phyloP scores from a whole-genome alignment of 1,284 basidiomycete genomes.

The Pseudozyma flocculosa region DNA sequence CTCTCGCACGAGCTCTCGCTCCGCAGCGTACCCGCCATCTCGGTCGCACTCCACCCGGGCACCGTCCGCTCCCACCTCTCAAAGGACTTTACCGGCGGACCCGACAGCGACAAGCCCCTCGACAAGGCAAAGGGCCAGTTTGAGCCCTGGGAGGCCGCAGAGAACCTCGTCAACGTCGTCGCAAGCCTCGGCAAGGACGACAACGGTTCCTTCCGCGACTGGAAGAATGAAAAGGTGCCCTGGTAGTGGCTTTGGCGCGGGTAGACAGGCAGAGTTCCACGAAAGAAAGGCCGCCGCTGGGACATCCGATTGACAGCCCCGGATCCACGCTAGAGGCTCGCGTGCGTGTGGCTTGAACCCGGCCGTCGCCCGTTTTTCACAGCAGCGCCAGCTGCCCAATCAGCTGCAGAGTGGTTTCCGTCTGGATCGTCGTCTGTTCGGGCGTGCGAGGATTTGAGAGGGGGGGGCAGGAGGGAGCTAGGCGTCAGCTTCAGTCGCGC shows the following conservation, averaged over 20 bases:
- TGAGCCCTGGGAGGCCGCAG: slow-evolving; percentile 67
- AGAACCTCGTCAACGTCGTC: slow-evolving; percentile 66
- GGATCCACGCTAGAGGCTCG: too few species aligned
- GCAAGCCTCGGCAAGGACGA: slow-evolving; percentile 60
- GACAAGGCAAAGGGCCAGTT: slow-evolving; percentile 62
- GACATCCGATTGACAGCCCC: too few species aligned
- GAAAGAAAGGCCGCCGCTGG: too few species aligned
- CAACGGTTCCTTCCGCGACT: slow-evolving; percentile 71
- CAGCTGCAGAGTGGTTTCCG: too few species aligned
- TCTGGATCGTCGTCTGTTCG: too few species aligned
- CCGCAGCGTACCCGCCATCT: slow-evolving; percentile 64
- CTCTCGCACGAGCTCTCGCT: slow-evolving; percentile 68
- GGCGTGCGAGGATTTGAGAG: too few species aligned
- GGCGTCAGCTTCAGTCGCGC: too few species aligned
- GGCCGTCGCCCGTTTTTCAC: too few species aligned
- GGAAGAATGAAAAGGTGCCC: slow-evolving; percentile 66
- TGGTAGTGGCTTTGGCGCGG: slow-evolving; percentile 46
- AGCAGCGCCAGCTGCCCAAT: too few species aligned
- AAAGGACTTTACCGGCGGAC: slow-evolving; percentile 57
- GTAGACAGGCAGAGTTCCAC: too few species aligned
- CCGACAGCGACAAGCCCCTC: slow-evolving; percentile 35
- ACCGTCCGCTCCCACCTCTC: slow-evolving; percentile 64
- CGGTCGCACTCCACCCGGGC: slow-evolving; percentile 58
- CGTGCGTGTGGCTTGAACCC: too few species aligned
- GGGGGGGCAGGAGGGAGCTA: too few species aligned